Percentiles rank a stretch among this genome's conserved stretches.
phyloP scores from a whole-genome alignment of 495 filamentous ascomycete species.

The Daldinia concentrica region DNA sequence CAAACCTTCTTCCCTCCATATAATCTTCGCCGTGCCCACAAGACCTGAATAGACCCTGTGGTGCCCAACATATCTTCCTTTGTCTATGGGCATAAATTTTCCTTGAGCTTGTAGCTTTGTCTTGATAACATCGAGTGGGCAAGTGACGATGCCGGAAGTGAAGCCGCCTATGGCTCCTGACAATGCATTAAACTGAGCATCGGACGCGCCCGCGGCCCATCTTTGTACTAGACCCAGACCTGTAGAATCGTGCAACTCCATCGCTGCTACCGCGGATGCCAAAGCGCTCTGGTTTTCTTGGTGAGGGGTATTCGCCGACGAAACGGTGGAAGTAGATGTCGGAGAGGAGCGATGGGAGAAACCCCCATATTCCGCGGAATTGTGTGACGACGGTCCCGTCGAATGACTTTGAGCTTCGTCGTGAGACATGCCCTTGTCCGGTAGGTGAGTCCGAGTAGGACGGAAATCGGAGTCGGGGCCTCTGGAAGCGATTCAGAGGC shows the following conservation, averaged over 20 bases:
- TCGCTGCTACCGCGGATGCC: slow-evolving; percentile 40
- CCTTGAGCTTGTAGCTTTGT: slow-evolving; percentile 98
- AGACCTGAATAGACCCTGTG: slow-evolving; percentile 81
- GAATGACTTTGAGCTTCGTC: slow-evolving; percentile 50
- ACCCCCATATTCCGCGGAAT: slow-evolving; percentile 56
- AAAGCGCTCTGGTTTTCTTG: slow-evolving; percentile 26
- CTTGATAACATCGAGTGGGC: slow-evolving; percentile 98
- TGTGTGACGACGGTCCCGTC: slow-evolving; percentile 47
- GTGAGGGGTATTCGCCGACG: slow-evolving; percentile 35
- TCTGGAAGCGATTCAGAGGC: slow-evolving; percentile 43
- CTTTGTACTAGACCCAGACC: slow-evolving; percentile 66
- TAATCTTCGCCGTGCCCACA: slow-evolving; percentile 82
- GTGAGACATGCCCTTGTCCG: slow-evolving; percentile 57
- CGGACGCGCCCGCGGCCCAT: slow-evolving; percentile 58
- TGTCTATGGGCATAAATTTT: slow-evolving; percentile 65
- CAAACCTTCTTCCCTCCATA: slow-evolving; percentile 87
- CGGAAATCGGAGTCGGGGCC: slow-evolving; percentile 36
- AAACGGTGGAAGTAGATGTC: slow-evolving; percentile 40
- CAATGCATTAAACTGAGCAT: slow-evolving; percentile 68
- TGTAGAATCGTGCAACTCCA: slow-evolving; percentile 47
- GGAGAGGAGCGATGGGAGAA: slow-evolving; percentile 41
- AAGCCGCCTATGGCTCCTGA: slow-evolving; percentile 89
- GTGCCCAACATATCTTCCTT: slow-evolving; percentile 57
- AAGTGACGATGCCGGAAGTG: slow-evolving; percentile 92
- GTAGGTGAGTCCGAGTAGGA: slow-evolving; percentile 35